phyloP scores from a whole-genome alignment of 495 filamentous ascomycete genomes.

The Tuber aestivum region DNA sequence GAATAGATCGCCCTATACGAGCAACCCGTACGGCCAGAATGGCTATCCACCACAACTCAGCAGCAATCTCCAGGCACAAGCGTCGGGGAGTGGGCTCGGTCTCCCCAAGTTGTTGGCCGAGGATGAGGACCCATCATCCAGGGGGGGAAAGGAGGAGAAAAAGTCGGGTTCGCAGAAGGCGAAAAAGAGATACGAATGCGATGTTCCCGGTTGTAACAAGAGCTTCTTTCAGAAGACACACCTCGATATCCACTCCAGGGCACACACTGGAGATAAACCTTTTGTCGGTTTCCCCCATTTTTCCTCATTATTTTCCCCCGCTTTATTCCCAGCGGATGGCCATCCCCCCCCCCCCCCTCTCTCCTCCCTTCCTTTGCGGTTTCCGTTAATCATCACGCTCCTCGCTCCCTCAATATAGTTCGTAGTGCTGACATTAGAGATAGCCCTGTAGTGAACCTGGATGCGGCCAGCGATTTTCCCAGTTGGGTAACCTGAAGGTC shows the following conservation, averaged over 20 bases:
- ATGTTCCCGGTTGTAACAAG: conserved; percentile 68
- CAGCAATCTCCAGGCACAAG: conserved; percentile 25
- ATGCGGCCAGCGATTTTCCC: conserved; percentile 77
- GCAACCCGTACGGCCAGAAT: conserved; percentile 18
- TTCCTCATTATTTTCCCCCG: neutral
- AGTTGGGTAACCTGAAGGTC: conserved; percentile 84
- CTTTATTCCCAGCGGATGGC: neutral
- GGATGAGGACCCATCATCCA: conserved; percentile 23
- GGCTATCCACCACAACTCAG: conserved; percentile 28
- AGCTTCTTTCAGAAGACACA: conserved; percentile 89
- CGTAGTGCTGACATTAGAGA: conserved; percentile 17
- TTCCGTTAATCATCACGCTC: neutral
- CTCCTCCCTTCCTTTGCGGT: too few species aligned
- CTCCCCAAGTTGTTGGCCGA: conserved; percentile 33
- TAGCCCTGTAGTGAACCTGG: conserved; percentile 68
- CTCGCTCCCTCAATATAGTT: conserved; percentile 7
- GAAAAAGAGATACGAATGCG: conserved; percentile 69
- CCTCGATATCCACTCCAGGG: conserved; percentile 81
- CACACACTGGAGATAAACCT: conserved; percentile 85
- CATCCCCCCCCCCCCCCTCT: conserved; percentile 11
- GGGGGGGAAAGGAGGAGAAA: conserved; percentile 35
- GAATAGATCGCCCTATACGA: conserved; percentile 18
- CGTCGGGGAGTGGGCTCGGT: conserved; percentile 21
- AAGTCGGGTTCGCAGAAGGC: conserved; percentile 43
- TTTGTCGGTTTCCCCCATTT: conserved; percentile 54